Base-by-base conservation (phyloP, 495 filamentous ascomycete species). In the Penicillium arizonense region DNA sequence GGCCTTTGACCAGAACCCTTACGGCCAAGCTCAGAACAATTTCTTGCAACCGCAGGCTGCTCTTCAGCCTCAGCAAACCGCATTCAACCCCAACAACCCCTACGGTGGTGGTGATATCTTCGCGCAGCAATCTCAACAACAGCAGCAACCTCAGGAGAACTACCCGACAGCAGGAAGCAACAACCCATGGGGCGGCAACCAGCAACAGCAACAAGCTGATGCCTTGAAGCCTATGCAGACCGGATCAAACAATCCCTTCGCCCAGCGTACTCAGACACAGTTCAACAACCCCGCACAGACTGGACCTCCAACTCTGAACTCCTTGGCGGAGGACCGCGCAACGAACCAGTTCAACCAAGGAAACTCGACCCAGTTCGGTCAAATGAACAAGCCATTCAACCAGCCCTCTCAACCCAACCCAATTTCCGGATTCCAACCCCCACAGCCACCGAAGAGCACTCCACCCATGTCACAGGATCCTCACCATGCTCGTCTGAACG, bases 171-270 rank as follows among this genome's bases (percentile, higher is more conserved):
- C 90, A 40, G 91, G 90, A 26, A 91, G 81, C 62, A 91, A 96
- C 72, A 97, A 97, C 68, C 93, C 93, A 8, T 81, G 77, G 76
- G 70, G 76, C 36, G 61, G 67, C 4, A 69, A 67, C 41, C 79
- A 77, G 49, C 62, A 69, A 44, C 66, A 64, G 38, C 69, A 74
- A 49, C 70, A 69, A 45, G 61, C 68, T 5, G 76, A 79, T 53
- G 44, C 70, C 28, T 59, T 79, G 37, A 76, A 77, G 47, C 76
- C 77, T 13, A 74, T 81, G 62, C 70, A 88, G 1, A 97, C 93
- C 21, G 93, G 93, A 44, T 97, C 93, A 0, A 98, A 97, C 74
- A 98, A 98, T 59, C 93, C 93, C 30, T 98, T 98, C 63, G 93
- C 93, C 5, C 60, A 71, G 23, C 81, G 81, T 10, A 82, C 82